These are phyloP conservation scores for Aspergillus felis DNA, from an alignment of 2,329 filamentous ascomycete genomes.

Conservation along the genomic window DNA sequence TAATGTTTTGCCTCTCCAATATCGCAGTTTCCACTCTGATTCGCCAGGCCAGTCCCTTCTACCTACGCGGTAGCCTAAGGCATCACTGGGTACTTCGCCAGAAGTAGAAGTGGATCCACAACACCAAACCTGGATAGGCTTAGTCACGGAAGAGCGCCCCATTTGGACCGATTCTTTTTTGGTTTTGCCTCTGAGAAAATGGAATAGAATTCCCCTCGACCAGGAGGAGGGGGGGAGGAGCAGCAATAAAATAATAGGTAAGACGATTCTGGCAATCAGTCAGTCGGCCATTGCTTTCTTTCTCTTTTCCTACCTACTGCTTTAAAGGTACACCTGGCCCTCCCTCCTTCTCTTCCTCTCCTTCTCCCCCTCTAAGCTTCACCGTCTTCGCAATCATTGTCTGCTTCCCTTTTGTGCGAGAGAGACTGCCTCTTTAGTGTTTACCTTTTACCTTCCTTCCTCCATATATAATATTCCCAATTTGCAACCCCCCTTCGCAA, in stretches of 20 bases:
- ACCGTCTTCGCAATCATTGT: conserved; percentile 1
- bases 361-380: conserved; percentile 2
- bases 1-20: neutral
- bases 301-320: conserved; percentile 8
- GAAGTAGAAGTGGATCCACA: neutral
- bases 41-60: neutral
- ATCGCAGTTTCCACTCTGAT: neutral
- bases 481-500: conserved; percentile 21
- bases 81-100: neutral
- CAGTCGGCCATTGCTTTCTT: conserved; percentile 4
- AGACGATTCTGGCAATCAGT: neutral
- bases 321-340: conserved; percentile 5
- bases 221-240: neutral
- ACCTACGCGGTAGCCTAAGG: neutral
- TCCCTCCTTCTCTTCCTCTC: conserved; percentile 6
- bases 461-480: conserved; percentile 6
- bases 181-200: neutral
- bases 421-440: neutral
- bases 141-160: neutral
- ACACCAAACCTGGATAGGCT: neutral
- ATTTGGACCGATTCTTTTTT: neutral
- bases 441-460: conserved; percentile 3
- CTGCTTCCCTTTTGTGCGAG: neutral
- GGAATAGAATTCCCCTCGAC: neutral
- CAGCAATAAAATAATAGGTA: neutral